Percentiles rank a stretch among this genome's conserved stretches.
Conservation (phyloP, 225 moss, liverwort and hornwort species). For the Thuidium tamariscinum region DNA sequence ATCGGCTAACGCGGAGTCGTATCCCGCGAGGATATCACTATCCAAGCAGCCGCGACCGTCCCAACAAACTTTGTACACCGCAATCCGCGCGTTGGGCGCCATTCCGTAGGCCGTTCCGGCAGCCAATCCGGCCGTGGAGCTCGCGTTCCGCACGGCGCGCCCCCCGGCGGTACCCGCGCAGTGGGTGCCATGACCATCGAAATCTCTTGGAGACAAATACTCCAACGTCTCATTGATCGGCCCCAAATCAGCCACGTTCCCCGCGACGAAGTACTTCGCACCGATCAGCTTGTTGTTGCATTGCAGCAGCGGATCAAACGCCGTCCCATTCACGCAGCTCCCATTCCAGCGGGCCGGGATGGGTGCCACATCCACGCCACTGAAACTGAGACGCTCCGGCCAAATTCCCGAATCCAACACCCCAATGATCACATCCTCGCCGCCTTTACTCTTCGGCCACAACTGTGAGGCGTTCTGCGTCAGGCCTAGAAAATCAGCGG, state of each 20-base stretch:
- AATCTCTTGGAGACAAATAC: constrained; percentile 26
- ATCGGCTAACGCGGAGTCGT: constrained; percentile 29
- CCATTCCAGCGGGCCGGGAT: constrained; percentile 58
- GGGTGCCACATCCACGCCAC: constrained; percentile 3
- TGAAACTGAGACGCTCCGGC: constrained; percentile 58
- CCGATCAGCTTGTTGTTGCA: constrained; percentile 72
- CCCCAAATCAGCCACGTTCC: neutral
- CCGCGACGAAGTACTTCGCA: constrained; percentile 28
- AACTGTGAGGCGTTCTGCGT: neutral
- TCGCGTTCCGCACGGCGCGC: neutral
- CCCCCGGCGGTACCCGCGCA: constrained; percentile 19
- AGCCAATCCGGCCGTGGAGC: neutral
- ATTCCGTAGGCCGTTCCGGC: constrained; percentile 26
- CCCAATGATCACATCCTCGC: constrained; percentile 61
- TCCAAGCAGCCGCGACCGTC: neutral
- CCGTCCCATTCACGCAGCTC: constrained; percentile 14
- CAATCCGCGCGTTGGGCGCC: constrained; percentile 25
- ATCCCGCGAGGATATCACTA: constrained; percentile 29
- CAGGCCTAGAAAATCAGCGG: constrained; percentile 43
- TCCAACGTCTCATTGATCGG: neutral
- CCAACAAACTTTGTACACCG: constrained; percentile 49
- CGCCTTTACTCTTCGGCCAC: constrained; percentile 12
- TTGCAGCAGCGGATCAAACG: constrained; percentile 20
- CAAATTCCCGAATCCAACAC: constrained; percentile 61
- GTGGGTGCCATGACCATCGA: constrained; percentile 36